A percentile compares a stretch with the other conserved stretches of the same genome.
Evolutionary conservation across 805 yeast genomes (phyloP).

Genomic region (Metschnikowia shivogae): DNA sequence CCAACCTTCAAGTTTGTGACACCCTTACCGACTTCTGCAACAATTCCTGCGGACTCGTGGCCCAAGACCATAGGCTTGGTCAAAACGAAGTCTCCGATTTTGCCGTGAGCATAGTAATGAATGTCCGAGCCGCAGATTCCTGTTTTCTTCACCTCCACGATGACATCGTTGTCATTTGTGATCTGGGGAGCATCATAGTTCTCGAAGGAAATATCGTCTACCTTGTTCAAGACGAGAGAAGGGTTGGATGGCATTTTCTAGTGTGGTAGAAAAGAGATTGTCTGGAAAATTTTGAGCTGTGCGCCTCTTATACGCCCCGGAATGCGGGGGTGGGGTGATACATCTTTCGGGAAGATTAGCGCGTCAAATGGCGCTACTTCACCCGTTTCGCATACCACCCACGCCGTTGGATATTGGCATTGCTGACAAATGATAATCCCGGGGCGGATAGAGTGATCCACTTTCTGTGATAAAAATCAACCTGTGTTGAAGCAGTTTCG

Average conservation of each 20-base stretch:
- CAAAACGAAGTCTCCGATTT: constrained; percentile 72
- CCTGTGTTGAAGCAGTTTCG: no score
- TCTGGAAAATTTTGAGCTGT: not conserved
- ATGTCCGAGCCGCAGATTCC: constrained; percentile 89
- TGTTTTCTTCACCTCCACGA: constrained; percentile 71
- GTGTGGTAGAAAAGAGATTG: not conserved
- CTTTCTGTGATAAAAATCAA: no score
- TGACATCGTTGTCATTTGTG: constrained; percentile 61
- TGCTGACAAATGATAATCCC: no score
- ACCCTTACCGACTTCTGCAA: constrained; percentile 62
- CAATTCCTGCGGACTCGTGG: constrained; percentile 80
- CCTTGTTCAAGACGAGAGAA: constrained; percentile 61
- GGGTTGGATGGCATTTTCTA: constrained; percentile 33
- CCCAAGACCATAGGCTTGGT: constrained; percentile 81
- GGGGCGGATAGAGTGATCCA: no score
- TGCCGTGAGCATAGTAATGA: constrained; percentile 77
- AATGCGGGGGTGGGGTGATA: constrained; percentile 6
- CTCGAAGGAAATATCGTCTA: constrained; percentile 62
- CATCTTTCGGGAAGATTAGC: constrained; percentile 6
- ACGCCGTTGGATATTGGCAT: no score
- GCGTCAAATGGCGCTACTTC: constrained; percentile 1
- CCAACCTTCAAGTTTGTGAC: constrained; percentile 71
- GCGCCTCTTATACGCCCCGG: constrained; percentile 3
- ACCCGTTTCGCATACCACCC: not conserved
- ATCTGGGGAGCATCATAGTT: constrained; percentile 64